These are phyloP conservation scores for Plantago major DNA, from an alignment of 257 asterid genomes.

Conservation along the genomic window DNA sequence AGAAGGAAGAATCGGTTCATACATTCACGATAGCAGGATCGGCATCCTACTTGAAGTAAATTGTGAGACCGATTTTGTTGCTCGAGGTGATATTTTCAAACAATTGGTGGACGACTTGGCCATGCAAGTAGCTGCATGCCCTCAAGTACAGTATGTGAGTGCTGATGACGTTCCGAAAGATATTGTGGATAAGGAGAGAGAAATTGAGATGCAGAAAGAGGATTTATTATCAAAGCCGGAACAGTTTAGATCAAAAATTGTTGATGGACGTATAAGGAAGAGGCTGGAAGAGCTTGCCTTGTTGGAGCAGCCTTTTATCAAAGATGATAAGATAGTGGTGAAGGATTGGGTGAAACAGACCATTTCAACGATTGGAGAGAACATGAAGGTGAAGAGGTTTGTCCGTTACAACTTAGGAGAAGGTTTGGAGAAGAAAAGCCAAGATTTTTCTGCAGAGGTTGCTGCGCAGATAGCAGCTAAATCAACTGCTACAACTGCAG, in stretches of 20 bases:
- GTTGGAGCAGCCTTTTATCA: slow-evolving; percentile 89
- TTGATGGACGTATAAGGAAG: slow-evolving; percentile 88
- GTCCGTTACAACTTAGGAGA: slow-evolving; percentile 87
- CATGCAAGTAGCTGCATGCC: slow-evolving; percentile 99
- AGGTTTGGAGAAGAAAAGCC: slow-evolving; percentile 91
- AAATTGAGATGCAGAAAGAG: slow-evolving; percentile 91
- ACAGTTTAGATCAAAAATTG: slow-evolving; percentile 81
- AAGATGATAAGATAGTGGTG: slow-evolving; percentile 76
- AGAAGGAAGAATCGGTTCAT: slow-evolving; percentile 93
- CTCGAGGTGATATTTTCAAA: slow-evolving; percentile 91
- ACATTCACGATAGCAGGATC: slow-evolving; percentile 88
- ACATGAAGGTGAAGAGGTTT: slow-evolving; percentile 81
- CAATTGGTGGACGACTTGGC: slow-evolving; percentile 88
- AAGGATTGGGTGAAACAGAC: slow-evolving; percentile 97
- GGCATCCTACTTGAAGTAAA: slow-evolving; percentile 90
- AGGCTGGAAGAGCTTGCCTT: slow-evolving; percentile 80
- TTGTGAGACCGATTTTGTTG: slow-evolving; percentile 94
- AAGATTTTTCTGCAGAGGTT: slow-evolving; percentile 97
- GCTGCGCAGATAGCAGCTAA: slow-evolving; percentile 92
- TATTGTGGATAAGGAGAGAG: slow-evolving; percentile 65
- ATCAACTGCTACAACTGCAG: slow-evolving; percentile 41
- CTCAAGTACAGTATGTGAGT: slow-evolving; percentile 73
- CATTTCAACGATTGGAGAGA: slow-evolving; percentile 87
- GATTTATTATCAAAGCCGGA: slow-evolving; percentile 86
- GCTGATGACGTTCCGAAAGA: slow-evolving; percentile 81